Percentiles rank a stretch among this genome's conserved stretches.
phyloP scores from a whole-genome alignment of 352 stramenopile species.

The Globisporangium spiculum region DNA sequence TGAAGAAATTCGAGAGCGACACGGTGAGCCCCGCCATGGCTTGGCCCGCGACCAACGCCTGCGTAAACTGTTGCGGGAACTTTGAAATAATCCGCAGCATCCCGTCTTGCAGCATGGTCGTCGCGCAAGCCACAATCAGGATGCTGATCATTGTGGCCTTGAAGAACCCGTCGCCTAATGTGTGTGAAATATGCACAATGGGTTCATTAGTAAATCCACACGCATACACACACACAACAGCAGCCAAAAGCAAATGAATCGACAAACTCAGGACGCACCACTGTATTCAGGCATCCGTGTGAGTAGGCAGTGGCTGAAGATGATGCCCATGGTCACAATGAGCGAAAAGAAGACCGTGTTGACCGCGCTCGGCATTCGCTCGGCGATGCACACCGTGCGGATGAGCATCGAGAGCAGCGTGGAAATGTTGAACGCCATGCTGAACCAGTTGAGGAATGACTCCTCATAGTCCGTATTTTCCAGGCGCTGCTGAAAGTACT shows the following conservation, averaged over 20 bases:
- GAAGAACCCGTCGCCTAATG: conserved; percentile 59
- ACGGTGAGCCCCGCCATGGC: conserved; percentile 71
- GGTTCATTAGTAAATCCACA: background rate
- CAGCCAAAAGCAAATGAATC: conserved; percentile 8
- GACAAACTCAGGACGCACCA: conserved; percentile 23
- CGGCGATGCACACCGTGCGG: conserved; percentile 53
- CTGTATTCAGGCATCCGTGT: conserved; percentile 71
- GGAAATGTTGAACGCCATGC: conserved; percentile 79
- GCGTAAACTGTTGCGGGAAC: conserved; percentile 74
- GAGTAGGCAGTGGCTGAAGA: conserved; percentile 69
- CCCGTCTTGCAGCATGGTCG: conserved; percentile 79
- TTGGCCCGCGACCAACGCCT: conserved; percentile 75
- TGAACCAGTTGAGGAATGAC: conserved; percentile 87
- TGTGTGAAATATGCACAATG: background rate
- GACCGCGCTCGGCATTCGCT: conserved; percentile 58
- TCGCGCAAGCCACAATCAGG: conserved; percentile 58
- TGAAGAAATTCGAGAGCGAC: conserved; percentile 69
- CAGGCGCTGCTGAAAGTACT: conserved; percentile 73
- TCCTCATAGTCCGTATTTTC: conserved; percentile 61
- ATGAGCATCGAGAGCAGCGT: conserved; percentile 75
- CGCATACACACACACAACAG: background rate
- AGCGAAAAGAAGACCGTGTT: conserved; percentile 66
- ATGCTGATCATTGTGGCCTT: conserved; percentile 74
- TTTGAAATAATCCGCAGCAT: conserved; percentile 71
- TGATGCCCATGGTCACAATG: conserved; percentile 63